Evolutionary conservation across 2,329 filamentous ascomycete species (phyloP).

Genomic region (Fusarium continuum): DNA sequence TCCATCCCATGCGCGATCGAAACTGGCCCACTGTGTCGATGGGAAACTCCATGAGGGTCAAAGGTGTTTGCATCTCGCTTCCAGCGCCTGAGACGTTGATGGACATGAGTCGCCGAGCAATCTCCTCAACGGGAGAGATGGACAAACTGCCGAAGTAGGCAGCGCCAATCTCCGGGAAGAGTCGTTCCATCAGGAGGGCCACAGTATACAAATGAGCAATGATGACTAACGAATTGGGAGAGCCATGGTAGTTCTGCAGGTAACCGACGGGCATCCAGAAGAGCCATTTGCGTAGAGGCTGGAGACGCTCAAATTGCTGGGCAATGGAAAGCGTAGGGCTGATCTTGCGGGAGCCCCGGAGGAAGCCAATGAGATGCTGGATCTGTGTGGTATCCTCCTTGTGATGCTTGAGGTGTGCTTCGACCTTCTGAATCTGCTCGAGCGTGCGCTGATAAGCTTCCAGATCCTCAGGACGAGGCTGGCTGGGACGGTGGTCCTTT

Average conservation of each 20-base stretch:
- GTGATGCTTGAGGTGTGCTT: slow-evolving; percentile 73
- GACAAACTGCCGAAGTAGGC: slow-evolving; percentile 87
- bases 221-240: slow-evolving; percentile 81
- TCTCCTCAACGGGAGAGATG: slow-evolving; percentile 84
- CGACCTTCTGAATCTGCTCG: slow-evolving; percentile 73
- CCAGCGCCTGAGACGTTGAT: slow-evolving; percentile 70
- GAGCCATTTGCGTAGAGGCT: slow-evolving; percentile 88
- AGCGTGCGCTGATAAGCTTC: slow-evolving; percentile 73
- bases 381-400: slow-evolving; percentile 75
- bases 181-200: slow-evolving; percentile 84
- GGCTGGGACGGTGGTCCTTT: slow-evolving; percentile 68
- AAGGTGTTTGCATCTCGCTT: slow-evolving; percentile 67
- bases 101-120: slow-evolving; percentile 77
- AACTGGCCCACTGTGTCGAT: slow-evolving; percentile 75
- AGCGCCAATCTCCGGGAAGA: slow-evolving; percentile 91
- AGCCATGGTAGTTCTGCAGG: slow-evolving; percentile 78
- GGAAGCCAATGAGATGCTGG: slow-evolving; percentile 74
- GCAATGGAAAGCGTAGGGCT: slow-evolving; percentile 75
- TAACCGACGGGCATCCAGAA: slow-evolving; percentile 94
- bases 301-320: slow-evolving; percentile 89
- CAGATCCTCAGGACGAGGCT: slow-evolving; percentile 75
- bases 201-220: slow-evolving; percentile 93
- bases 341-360: slow-evolving; percentile 76
- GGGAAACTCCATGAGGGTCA: slow-evolving; percentile 76
- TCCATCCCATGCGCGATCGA: slow-evolving; percentile 74